Evolutionary conservation across 805 yeast species (phyloP), one percentile per base, ranked within the genome.

Genomic region (Starmerella apicola): DNA sequence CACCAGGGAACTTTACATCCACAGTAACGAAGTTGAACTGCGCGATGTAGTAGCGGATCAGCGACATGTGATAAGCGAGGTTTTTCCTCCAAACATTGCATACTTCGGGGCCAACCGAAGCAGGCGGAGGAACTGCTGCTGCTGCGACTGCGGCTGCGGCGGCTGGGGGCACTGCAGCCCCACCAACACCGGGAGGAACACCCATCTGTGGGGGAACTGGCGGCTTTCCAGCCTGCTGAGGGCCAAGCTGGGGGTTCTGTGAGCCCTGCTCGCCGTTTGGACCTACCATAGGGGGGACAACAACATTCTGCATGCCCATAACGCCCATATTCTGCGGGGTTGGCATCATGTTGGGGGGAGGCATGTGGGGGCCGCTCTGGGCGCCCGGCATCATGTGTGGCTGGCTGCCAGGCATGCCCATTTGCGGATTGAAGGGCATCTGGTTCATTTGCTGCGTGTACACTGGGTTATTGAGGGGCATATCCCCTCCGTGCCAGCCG

Each of bases 1-100:
- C 82, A 0, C 98, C 98, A 0, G 95, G 95, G 56, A 91, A 85
- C 59, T 91, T 97, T 34, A 93, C 85, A 51, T 85, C 86, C 43
- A 85, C 71, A 3, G 68, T 55, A 7, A 65, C 53, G 38, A 57
- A 60, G 34, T 60, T 61, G 51, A 61, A 65, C 29, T 58, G 55
- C 19, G 59, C 54, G 13, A 59, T 53, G 21, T 62, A 51, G 38
- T 58, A 61, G 17, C 66, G 56, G 28, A 66, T 48, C 16, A 57
- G 46, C 15, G 58, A 57, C 60, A 66, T 57, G 46, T 62, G 65
- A 43, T 60, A 61, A 37, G 58, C 60, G 37, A 64, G 53, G 44
- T 65, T 67, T 52, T 63, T 53, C 32, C 48, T 49, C 70, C 70
- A 65, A 16, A 66, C 70, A 40, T 62, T 57, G 27, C 57, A 42